These are phyloP conservation scores for Haplosporangium sp. DNA, from an alignment of 371 early-diverging fungal species.

Conservation along the genomic window DNA sequence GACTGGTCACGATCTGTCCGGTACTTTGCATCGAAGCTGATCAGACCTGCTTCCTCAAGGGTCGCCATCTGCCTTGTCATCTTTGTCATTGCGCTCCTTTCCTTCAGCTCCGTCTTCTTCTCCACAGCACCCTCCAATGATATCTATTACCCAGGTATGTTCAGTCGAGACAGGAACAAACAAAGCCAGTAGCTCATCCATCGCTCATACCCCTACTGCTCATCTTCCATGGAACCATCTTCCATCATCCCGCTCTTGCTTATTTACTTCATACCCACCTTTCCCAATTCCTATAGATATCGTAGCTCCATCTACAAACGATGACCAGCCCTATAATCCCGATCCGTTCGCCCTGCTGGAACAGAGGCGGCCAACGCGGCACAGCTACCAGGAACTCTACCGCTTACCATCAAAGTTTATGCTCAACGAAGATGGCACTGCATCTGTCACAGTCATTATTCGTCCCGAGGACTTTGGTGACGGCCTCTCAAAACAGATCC, in stretches of 20 bases:
- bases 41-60: conserved; percentile 35
- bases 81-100: conserved; percentile 35
- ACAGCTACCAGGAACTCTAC: conserved; percentile 52
- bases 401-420: conserved; percentile 49
- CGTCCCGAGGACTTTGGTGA: conserved; percentile 51
- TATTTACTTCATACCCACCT: not conserved
- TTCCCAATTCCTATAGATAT: conserved; percentile 11
- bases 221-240: not conserved
- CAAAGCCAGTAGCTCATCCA: conserved; percentile 2
- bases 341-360: conserved; percentile 53
- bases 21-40: conserved; percentile 21
- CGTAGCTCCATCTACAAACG: conserved; percentile 9
- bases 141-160: conserved; percentile 52
- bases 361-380: conserved; percentile 49
- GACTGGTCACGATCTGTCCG: conserved; percentile 15
- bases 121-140: conserved; percentile 36
- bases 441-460: conserved; percentile 63
- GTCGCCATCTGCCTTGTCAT: conserved; percentile 38
- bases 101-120: conserved; percentile 45
- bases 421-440: conserved; percentile 55
- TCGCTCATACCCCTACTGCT: not conserved
- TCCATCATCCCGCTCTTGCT: not conserved
- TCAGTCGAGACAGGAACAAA: not conserved
- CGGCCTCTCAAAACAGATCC: conserved; percentile 58
- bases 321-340: conserved; percentile 41